Evolutionary conservation across 495 filamentous ascomycete species (phyloP).

Genomic region (Lindgomyces ingoldianus): DNA sequence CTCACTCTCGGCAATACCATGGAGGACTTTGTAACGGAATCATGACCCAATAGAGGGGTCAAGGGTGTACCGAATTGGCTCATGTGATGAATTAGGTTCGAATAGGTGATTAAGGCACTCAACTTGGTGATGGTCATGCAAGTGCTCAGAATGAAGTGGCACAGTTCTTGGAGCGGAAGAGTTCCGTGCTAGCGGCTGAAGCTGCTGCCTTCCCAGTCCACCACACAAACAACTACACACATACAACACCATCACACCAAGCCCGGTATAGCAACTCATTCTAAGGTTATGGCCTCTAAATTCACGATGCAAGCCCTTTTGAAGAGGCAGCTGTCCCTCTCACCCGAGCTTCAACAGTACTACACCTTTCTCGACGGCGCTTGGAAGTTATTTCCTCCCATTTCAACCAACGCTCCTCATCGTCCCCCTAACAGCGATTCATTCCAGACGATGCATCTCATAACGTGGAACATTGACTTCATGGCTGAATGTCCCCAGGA

Average conservation of each 20-base stretch:
- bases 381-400: conserved; percentile 17
- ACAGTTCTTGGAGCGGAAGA: too few species aligned
- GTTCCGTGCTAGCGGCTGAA: too few species aligned
- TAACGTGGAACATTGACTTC: conserved; percentile 59
- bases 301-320: conserved; percentile 6
- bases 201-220: too few species aligned
- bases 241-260: neutral
- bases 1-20: too few species aligned
- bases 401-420: neutral
- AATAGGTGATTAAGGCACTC: too few species aligned
- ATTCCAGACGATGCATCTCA: conserved; percentile 20
- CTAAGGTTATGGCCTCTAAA: conserved; percentile 21
- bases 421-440: neutral
- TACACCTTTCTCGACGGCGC: conserved; percentile 20
- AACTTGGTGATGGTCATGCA: too few species aligned
- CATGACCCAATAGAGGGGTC: too few species aligned
- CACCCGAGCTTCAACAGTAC: conserved; percentile 33
- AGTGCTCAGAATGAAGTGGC: too few species aligned
- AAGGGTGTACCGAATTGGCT: too few species aligned
- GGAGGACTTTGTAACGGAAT: too few species aligned
- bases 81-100: too few species aligned
- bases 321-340: conserved; percentile 18
- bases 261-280: neutral
- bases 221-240: too few species aligned
- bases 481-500: conserved; percentile 43